A percentile compares a stretch with the other conserved stretches of the same genome.
phyloP scores from a whole-genome alignment of 2,329 filamentous ascomycete species.

The Trichoderma simmonsii region DNA sequence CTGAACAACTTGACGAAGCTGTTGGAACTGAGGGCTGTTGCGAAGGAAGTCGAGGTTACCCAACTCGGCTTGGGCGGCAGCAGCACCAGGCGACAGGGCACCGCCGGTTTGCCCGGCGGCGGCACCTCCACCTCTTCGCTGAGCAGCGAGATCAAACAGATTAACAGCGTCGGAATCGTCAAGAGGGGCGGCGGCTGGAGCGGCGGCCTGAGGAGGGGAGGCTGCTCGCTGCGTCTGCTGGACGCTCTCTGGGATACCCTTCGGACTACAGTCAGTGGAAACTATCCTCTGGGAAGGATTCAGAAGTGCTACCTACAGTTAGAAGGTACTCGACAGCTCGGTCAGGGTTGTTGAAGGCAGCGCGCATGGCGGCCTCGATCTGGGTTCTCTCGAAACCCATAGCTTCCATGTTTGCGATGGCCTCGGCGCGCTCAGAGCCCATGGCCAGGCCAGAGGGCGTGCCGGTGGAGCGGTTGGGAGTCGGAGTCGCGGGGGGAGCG shows the following conservation, averaged over 20 bases:
- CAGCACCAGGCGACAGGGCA: conserved; percentile 49
- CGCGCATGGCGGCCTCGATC: conserved; percentile 91
- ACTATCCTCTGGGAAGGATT: not conserved
- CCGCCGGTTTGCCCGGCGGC: conserved; percentile 36
- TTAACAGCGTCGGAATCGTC: conserved; percentile 73
- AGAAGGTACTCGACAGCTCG: conserved; percentile 95
- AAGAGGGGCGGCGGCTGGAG: conserved; percentile 40
- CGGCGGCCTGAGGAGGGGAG: conserved; percentile 34
- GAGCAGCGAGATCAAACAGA: conserved; percentile 88
- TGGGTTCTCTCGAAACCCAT: conserved; percentile 92
- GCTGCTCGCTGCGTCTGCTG: conserved; percentile 54
- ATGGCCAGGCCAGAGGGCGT: conserved; percentile 68
- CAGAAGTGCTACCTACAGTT: conserved; percentile 57
- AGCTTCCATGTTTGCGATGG: conserved; percentile 88
- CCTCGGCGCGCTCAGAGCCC: conserved; percentile 76
- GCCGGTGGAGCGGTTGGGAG: conserved; percentile 47
- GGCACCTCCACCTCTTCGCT: conserved; percentile 53
- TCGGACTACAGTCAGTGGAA: conserved; percentile 15
- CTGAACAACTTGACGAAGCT: conserved; percentile 93
- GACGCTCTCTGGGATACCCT: conserved; percentile 89
- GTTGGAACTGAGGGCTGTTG: conserved; percentile 96
- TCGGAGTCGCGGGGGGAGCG: conserved; percentile 51
- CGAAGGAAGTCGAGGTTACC: conserved; percentile 90
- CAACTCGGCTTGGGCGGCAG: conserved; percentile 51
- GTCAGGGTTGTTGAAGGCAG: conserved; percentile 95